Evolutionary conservation across 768 basidiomycete species (phyloP).

Genomic region (Boletus sensibilis): DNA sequence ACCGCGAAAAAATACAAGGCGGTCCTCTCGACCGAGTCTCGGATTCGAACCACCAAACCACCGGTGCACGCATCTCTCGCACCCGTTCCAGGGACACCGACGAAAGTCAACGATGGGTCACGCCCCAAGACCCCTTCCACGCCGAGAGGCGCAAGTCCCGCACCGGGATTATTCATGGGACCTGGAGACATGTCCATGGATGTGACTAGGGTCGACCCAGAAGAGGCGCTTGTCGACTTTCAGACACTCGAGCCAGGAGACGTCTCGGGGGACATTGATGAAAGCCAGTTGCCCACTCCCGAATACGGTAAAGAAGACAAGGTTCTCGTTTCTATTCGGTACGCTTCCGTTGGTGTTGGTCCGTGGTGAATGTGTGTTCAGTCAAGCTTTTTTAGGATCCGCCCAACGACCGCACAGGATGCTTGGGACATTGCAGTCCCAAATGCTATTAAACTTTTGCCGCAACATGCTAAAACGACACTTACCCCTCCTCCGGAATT

Average conservation of each 20-base stretch:
- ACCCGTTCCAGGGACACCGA: constrained; percentile 55
- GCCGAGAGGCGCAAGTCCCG: constrained; percentile 52
- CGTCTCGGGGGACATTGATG: constrained; percentile 67
- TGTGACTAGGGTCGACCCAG: constrained; percentile 68
- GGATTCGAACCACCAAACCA: constrained; percentile 33
- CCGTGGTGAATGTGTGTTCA: not conserved
- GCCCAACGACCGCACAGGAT: constrained; percentile 49
- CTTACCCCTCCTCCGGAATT: constrained; percentile 47
- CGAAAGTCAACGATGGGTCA: constrained; percentile 38
- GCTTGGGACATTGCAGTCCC: constrained; percentile 55
- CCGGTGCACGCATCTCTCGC: constrained; percentile 32
- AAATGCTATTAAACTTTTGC: constrained; percentile 61
- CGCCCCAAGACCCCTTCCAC: constrained; percentile 56
- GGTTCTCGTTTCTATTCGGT: constrained; percentile 85
- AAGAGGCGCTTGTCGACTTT: constrained; percentile 75
- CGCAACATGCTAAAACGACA: constrained; percentile 50
- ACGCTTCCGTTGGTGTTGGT: constrained; percentile 6
- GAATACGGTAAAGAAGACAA: constrained; percentile 78
- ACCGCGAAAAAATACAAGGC: constrained; percentile 72
- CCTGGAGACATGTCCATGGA: constrained; percentile 65
- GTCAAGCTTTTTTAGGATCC: constrained; percentile 46
- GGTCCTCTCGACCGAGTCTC: constrained; percentile 48
- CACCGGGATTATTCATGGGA: constrained; percentile 37
- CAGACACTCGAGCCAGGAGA: constrained; percentile 70
- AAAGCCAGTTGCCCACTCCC: constrained; percentile 42